Evolutionary conservation across 768 basidiomycete species (phyloP).

Genomic region (Mycena maculata): DNA sequence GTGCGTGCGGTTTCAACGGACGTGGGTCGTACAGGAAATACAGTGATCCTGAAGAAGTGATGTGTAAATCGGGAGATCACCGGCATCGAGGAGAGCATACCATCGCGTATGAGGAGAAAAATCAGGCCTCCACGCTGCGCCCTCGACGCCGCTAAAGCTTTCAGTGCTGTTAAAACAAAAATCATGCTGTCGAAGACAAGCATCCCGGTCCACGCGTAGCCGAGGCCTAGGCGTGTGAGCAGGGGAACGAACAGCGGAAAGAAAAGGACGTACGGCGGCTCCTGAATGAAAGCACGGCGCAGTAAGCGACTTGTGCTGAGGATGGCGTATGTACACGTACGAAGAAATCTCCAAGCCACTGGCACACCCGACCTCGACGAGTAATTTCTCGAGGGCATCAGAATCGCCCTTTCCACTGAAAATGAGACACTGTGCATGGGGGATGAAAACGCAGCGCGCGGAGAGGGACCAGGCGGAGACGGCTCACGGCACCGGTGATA

Average conservation of each 20-base stretch:
- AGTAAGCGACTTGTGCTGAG: background rate
- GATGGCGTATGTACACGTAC: too few species aligned
- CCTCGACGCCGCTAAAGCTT: slow-evolving; percentile 44
- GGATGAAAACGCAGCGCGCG: background rate
- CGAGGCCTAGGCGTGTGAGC: slow-evolving; percentile 40
- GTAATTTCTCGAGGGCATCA: background rate
- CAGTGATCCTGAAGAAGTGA: slow-evolving; percentile 44
- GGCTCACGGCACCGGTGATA: slow-evolving; percentile 47
- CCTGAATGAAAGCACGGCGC: slow-evolving; percentile 16
- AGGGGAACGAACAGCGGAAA: background rate
- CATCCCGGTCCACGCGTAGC: slow-evolving; percentile 51
- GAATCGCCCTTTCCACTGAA: slow-evolving; percentile 5
- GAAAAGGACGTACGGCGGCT: slow-evolving; percentile 35
- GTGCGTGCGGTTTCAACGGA: background rate
- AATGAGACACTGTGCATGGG: background rate
- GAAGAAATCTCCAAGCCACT: background rate
- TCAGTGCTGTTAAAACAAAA: slow-evolving; percentile 53
- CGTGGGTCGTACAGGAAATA: slow-evolving; percentile 48
- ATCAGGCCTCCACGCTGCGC: slow-evolving; percentile 40
- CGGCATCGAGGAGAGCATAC: slow-evolving; percentile 36
- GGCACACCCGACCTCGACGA: background rate
- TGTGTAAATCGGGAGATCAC: background rate
- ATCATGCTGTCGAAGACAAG: slow-evolving; percentile 53
- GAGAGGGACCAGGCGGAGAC: background rate
- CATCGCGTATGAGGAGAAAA: slow-evolving; percentile 52